phyloP scores from a whole-genome alignment of 108 stramenopile species.

The Schizochytrium sp. region DNA sequence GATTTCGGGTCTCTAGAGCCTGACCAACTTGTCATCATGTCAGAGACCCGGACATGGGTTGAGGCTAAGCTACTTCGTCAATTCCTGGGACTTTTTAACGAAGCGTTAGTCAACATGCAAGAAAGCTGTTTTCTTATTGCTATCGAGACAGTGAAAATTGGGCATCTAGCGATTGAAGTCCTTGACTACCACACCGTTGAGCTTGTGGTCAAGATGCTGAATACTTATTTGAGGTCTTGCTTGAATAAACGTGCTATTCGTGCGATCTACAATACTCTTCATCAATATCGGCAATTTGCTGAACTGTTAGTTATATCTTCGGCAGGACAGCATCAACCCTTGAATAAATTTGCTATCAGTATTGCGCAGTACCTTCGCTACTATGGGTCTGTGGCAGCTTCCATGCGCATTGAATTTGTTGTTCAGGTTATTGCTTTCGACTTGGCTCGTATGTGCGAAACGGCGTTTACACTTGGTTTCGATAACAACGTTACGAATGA shows the following conservation, averaged over 20 bases:
- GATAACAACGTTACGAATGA: conserved; percentile 48
- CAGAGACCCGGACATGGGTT: conserved; percentile 15
- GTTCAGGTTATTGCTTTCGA: conserved; percentile 44
- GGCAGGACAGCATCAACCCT: background rate
- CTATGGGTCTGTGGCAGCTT: conserved; percentile 25
- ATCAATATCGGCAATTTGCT: conserved; percentile 49
- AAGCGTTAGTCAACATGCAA: conserved; percentile 8
- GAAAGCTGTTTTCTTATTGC: conserved; percentile 50
- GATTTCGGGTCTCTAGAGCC: conserved; percentile 23
- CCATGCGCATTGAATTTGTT: conserved; percentile 30
- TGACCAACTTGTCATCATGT: background rate
- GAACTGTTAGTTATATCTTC: conserved; percentile 29
- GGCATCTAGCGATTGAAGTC: conserved; percentile 21
- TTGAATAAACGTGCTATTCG: conserved; percentile 29
- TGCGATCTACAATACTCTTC: conserved; percentile 34
- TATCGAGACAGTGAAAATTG: conserved; percentile 52
- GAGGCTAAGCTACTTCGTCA: conserved; percentile 41
- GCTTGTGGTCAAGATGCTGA: conserved; percentile 16
- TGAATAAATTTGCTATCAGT: background rate
- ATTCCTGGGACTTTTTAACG: conserved; percentile 12
- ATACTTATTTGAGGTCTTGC: background rate
- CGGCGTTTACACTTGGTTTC: conserved; percentile 29
- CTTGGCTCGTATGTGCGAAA: conserved; percentile 30
- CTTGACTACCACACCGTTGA: conserved; percentile 22
- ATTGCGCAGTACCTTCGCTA: conserved; percentile 49